Evolutionary conservation across 2,329 filamentous ascomycete genomes (phyloP).

Genomic region (Penicillium digitatum): DNA sequence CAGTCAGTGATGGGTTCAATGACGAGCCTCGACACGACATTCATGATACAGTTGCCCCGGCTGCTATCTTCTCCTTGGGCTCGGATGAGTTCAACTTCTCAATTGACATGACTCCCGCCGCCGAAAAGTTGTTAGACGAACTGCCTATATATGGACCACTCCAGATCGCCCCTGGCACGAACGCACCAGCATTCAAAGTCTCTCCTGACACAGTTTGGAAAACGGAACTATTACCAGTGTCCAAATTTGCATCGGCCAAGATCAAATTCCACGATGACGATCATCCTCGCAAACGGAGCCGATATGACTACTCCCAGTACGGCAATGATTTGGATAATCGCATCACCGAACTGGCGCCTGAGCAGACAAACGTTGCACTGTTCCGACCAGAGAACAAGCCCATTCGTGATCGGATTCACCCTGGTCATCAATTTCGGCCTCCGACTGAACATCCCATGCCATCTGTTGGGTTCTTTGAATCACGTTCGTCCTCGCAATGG

Average conservation of each 20-base stretch:
- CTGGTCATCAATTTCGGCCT: slow-evolving; percentile 86
- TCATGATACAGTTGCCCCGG: slow-evolving; percentile 54
- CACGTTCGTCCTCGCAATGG: slow-evolving; percentile 84
- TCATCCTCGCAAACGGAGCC: slow-evolving; percentile 69
- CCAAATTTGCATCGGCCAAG: slow-evolving; percentile 79
- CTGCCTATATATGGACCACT: slow-evolving; percentile 72
- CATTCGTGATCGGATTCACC: slow-evolving; percentile 83
- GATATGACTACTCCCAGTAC: slow-evolving; percentile 77
- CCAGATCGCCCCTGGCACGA: slow-evolving; percentile 53
- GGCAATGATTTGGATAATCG: slow-evolving; percentile 59
- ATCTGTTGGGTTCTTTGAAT: slow-evolving; percentile 83
- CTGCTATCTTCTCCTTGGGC: slow-evolving; percentile 76
- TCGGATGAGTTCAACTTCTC: slow-evolving; percentile 78
- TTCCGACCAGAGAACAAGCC: slow-evolving; percentile 87
- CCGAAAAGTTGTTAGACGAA: slow-evolving; percentile 73
- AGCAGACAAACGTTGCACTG: slow-evolving; percentile 73
- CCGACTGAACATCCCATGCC: slow-evolving; percentile 92
- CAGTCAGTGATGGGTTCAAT: slow-evolving; percentile 46
- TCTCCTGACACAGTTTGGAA: slow-evolving; percentile 70
- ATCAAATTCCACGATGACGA: slow-evolving; percentile 65
- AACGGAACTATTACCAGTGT: slow-evolving; percentile 74
- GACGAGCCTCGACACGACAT: slow-evolving; percentile 46
- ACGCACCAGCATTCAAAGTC: slow-evolving; percentile 54
- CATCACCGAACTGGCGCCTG: slow-evolving; percentile 56
- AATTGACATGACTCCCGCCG: slow-evolving; percentile 67